Evolutionary conservation across 805 yeast species (phyloP), one percentile per base, ranked within the genome.

Genomic region (Wickerhamiella allomyrinae): DNA sequence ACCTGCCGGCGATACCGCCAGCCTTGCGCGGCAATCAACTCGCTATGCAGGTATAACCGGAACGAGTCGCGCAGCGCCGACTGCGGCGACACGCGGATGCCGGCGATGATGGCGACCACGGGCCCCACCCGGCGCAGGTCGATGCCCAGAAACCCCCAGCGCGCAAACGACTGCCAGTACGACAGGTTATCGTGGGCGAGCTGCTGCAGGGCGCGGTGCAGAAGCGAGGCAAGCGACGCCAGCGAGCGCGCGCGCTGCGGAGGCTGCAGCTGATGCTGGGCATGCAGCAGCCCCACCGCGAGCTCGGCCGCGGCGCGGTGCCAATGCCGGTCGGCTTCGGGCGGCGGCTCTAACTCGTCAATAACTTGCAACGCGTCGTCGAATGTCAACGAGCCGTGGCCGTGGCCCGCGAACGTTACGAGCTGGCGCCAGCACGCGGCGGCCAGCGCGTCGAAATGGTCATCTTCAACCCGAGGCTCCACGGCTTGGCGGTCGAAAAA

Each of bases 231-330:
- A 3, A 13, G n/a, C 2, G 27, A 24, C 29, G 13, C 9, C 7
- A 14, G 5, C 13, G 21, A 19, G 13, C 17, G 20, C 21, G 9
- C 13, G 34, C n/a, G 11, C 13, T 15, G 20, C 20, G 6, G 7
- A 2, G 20, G 39, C 27, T 14, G 20, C 14, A 43, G n/a, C 9
- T 43, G 24, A 2, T 46, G 47, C 5, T 35, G 13, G 2, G 53
- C 41, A n/a, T 43, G 40, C 21, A 45, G 20, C 0, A 44, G 36
- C 2, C 49, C 57, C 15, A 39, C 40, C 5, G 29, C 9, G 2
- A 83, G 57, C 57, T 87, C 96, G 43, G 84, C 74, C 1, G 71
- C 66, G 9, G 79, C 76, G 22, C 91, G 76, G 55, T 87, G 93
- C 2, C 80, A 65, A 13, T 84, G 73, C 51, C 79, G 80, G 44